Evolutionary conservation across 2,329 filamentous ascomycete genomes (phyloP), one percentile per base, ranked within the genome.

Genomic region (Pseudogymnoascus destructans): DNA sequence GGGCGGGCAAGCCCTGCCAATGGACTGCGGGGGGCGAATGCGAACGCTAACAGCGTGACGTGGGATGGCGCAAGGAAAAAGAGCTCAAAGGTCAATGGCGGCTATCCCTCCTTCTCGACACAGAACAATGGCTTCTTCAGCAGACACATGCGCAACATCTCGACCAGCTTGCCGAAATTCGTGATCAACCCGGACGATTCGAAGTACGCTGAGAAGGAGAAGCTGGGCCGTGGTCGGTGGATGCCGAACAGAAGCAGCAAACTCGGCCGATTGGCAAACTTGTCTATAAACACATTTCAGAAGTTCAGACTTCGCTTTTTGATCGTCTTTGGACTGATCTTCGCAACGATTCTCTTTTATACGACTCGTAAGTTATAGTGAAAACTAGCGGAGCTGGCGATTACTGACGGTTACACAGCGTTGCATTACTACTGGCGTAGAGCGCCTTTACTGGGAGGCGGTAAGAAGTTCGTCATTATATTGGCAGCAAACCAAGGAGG

Each of bases 401-500:
- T 66, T 52, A 68, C 58, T 58, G 15, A 57, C 36, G n/a, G 32
- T 32, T 25, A 57, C 52, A 59, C 58, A 70, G 69, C 69, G 61
- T 58, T 68, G 60, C 65, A 66, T 63, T 80, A 80, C 65, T 73
- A 74, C 70, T 95, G 88, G 76, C 82, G 89, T 66, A 79, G 87
- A 73, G 79, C 85, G 52, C 74, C 84, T 33, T 79, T 79, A 72
- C 76, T 95, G 3, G 91, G 92, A 56, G 88, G 88, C 55, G 93
- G 93, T 17, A 84, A 85, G 68, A 97, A 95, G 68, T 91, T 87
- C 68, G 93, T 98, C 63, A 86, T 98, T 58, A 90, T 98, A 62
- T 77, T 97, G 17, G 91, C 87, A 21, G 91, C 93, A 58, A 98
- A 98, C 68, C 81, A 95, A 63, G 93, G 93, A 55, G 93, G 93